A percentile compares a stretch with the other conserved stretches of the same genome.
Evolutionary conservation across 345 rosid genomes (phyloP).

Genomic region (Brassica incana): DNA sequence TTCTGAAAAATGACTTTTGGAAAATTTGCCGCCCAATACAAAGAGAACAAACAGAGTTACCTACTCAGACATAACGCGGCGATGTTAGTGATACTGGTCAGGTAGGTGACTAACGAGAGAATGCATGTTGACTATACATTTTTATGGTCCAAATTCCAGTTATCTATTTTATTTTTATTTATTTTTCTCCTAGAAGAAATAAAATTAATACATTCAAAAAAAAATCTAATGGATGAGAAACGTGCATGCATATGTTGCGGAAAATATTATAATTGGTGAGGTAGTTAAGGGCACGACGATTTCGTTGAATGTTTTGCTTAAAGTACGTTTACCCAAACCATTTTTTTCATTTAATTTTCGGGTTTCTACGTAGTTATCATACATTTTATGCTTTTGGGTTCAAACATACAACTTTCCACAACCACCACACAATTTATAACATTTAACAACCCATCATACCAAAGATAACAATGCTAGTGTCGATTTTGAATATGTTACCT

Average conservation of each 20-base stretch:
- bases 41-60: neutral
- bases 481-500: neutral
- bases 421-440: conserved; percentile 33
- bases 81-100: conserved; percentile 25
- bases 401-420: conserved; percentile 8
- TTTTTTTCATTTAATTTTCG: conserved; percentile 10
- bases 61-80: neutral
- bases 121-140: conserved; percentile 29
- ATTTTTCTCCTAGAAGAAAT: neutral
- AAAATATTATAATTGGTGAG: conserved; percentile 24
- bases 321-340: conserved; percentile 16
- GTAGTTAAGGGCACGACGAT: conserved; percentile 37
- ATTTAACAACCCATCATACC: conserved; percentile 22
- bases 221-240: conserved; percentile 34
- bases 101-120: conserved; percentile 41
- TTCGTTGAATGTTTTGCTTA: conserved; percentile 34
- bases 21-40: conserved; percentile 23
- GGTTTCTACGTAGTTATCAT: conserved; percentile 19
- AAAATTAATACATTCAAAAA: neutral
- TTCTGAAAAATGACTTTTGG: conserved; percentile 14
- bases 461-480: conserved; percentile 1
- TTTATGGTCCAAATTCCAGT: neutral
- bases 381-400: conserved; percentile 30
- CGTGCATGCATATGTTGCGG: conserved; percentile 42
- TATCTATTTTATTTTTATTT: neutral